These are phyloP conservation scores for Zasmidium cellare DNA, from an alignment of 2,329 filamentous ascomycete genomes.

Conservation along the genomic window DNA sequence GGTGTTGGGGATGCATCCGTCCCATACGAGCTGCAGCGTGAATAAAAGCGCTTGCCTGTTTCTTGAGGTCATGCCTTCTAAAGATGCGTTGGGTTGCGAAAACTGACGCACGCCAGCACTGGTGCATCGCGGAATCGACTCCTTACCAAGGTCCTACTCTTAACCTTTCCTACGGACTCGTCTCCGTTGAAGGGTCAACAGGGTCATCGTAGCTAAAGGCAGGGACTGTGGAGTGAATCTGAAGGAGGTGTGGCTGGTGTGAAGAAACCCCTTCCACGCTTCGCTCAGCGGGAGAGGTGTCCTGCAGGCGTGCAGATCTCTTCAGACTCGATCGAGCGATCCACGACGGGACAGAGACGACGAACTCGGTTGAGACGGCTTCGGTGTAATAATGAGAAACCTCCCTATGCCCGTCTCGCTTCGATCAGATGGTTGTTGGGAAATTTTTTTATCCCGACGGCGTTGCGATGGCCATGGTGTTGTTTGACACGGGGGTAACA, in stretches of 20 bases:
- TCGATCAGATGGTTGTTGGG: too few relatives aligned
- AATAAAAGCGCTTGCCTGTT: neutral
- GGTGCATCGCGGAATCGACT: neutral
- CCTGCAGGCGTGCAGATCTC: constrained; percentile 2
- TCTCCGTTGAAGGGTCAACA: neutral
- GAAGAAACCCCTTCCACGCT: neutral
- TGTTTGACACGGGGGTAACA: too few relatives aligned
- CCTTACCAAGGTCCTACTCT: neutral
- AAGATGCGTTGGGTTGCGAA: neutral
- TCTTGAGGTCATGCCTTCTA: neutral
- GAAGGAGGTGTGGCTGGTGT: constrained; percentile 2
- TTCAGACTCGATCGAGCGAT: neutral
- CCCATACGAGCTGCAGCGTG: neutral
- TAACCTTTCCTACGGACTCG: neutral
- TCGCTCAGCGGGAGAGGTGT: neutral
- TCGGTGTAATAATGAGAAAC: neutral
- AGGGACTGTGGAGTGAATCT: neutral
- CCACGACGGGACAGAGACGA: neutral
- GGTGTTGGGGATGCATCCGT: neutral
- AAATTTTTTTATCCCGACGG: too few relatives aligned
- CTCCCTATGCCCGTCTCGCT: neutral
- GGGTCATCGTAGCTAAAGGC: neutral
- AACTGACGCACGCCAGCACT: neutral
- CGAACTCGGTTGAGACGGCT: neutral
- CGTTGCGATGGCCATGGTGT: too few relatives aligned